Percentiles rank a stretch among this genome's conserved stretches.
Evolutionary conservation across 148 eudicot species (phyloP).

Genomic region (Cornus suecica): DNA sequence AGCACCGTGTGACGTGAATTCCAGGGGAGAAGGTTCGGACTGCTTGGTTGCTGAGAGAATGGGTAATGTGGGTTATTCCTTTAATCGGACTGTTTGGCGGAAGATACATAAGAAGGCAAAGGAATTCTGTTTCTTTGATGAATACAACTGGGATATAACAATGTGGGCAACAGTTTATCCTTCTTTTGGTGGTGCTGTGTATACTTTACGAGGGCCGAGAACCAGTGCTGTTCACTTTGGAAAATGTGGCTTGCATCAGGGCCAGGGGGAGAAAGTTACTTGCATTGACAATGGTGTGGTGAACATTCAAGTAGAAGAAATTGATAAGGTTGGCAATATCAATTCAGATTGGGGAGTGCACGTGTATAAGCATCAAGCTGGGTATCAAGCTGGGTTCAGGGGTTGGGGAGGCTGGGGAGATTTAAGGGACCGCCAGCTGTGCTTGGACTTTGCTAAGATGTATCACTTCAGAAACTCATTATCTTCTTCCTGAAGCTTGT

Average conservation of each 20-base stretch:
- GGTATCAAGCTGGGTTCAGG: constrained; percentile 82
- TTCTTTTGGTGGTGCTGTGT: constrained; percentile 82
- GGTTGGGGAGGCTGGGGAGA: constrained; percentile 99
- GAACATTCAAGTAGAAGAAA: constrained; percentile 50
- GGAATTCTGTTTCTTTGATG: constrained; percentile 80
- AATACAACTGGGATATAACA: constrained; percentile 98
- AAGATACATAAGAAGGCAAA: constrained; percentile 68
- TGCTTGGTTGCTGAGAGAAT: constrained; percentile 75
- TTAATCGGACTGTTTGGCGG: constrained; percentile 79
- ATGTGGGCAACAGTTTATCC: constrained; percentile 97
- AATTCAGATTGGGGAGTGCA: constrained; percentile 61
- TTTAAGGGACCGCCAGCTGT: constrained; percentile 63
- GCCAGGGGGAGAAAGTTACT: constrained; percentile 53
- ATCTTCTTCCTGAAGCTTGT: constrained; percentile 19
- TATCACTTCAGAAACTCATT: constrained; percentile 24
- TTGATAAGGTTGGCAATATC: constrained; percentile 58
- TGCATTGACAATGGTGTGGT: constrained; percentile 67
- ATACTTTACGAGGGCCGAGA: constrained; percentile 76
- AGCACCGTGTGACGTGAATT: constrained; percentile 77
- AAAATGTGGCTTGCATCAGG: constrained; percentile 94
- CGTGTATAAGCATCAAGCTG: constrained; percentile 51
- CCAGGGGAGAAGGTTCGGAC: constrained; percentile 66
- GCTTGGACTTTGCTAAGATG: constrained; percentile 84
- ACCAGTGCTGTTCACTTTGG: constrained; percentile 94
- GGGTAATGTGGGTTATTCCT: constrained; percentile 91